Evolutionary conservation across 164 flowering plant genomes (phyloP), one percentile per base, ranked within the genome.

Genomic region (Chimonanthus praecox): DNA sequence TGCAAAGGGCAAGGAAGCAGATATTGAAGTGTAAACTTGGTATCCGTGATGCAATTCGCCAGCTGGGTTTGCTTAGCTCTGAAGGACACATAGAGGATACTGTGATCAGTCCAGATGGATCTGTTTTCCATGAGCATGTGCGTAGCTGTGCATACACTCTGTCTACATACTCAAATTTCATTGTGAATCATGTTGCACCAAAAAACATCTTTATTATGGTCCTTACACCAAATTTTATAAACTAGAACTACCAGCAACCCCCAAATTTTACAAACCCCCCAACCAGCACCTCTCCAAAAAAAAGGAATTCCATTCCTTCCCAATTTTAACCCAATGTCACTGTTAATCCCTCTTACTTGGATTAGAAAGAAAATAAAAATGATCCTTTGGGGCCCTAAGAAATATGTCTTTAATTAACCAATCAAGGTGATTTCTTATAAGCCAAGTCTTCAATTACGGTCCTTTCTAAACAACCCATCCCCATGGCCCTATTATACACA

Each of bases 71-170:
- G 67, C 92, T 92, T 67, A 84, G 96, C 76, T 86, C 91, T 67
- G 86, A 83, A 49, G 98, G 96, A 73, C 74, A 90, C 77, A 90
- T 92, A 69, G 92, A 87, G 76, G 90, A 87, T 63, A 83, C 93
- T 33, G 88, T 83, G 64, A 85, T 91, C 64, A 88, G 86, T 81
- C 84, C 94, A 48, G 97, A 94, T 88, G 98, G 98, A 74, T 87
- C 93, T 79, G 89, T 94, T 71, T 82, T 87, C 81, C 98, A 94
- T 87, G 97, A 94, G 82, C 91, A 94, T 87, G 98, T 94, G 87
- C 4, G 70, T 72, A 44, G 43, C 15, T 58, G 11, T 44, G 0
- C 48, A 47, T 68, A 44, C 11, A 47, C 70, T 68, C 48, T 4
- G 47, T 45, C 10, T 13, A 47, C 15, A n/a, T 20, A 44, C 47